Base-by-base conservation (phyloP, 192 early-diverging fungal species). In the Podila horticola region DNA sequence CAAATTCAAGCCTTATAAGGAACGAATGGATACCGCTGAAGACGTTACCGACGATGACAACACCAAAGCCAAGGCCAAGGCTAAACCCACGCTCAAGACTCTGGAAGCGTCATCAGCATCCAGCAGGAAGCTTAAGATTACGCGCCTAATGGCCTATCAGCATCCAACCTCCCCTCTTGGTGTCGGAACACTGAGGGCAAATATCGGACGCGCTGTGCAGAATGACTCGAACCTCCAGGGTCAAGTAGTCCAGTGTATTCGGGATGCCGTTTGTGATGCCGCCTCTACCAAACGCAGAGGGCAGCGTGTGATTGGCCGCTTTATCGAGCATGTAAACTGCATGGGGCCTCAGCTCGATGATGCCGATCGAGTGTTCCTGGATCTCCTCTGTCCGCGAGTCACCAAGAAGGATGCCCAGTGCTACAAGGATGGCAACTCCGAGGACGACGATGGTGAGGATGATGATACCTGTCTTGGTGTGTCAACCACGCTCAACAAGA, bases 341-440 rank as follows among this genome's bases (percentile, higher is more conserved):
- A 34, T 34, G 33, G 33, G 33, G 4, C 28, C 28, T 58, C 10
- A 48, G 6, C 34, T 69, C 2, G 38, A 61, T 41, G 38, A 9
- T 26, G 0, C 12, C 19, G 67, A 69, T 60, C 67, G 67, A 55
- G 38, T 17, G 3, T 29, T 60, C 29, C 19, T 69, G 34, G 67
- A 69, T 60, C 41, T 45, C 19, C 38, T 69, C 20, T 69, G 67
- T 45, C 67, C 67, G 29, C 57, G 67, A 26, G 58, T 69, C 33
- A 60, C 34, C 22, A 48, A 36, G 24, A 69, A 69, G 67, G 66
- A 67, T 11, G 50, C 51, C 49, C 55, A 64, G 31, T 34, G 29
- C 31, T 22, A 70, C 41, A 52, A 2, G 22, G 59, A 69, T 50
- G 59, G n/a, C 20, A 22, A 26, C 29, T 41, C 2, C 26, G 30